Evolutionary conservation across 2,329 filamentous ascomycete species (phyloP).

Genomic region (Aspergillus amoenus): DNA sequence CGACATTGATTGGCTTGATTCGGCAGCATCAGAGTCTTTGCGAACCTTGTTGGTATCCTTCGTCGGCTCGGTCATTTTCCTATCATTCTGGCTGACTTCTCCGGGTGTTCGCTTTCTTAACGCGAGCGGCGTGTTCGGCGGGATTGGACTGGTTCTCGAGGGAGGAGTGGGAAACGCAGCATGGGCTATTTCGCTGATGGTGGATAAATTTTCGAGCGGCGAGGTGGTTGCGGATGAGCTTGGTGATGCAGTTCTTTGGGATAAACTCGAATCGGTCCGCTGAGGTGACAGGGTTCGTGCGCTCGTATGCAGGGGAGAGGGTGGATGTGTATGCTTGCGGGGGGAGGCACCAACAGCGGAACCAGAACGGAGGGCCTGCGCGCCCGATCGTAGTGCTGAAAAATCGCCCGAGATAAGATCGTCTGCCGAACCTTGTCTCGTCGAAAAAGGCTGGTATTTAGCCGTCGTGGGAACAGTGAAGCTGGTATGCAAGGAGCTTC

Average conservation of each 20-base stretch:
- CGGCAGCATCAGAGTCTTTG: constrained; percentile 27
- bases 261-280: constrained; percentile 22
- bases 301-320: constrained; percentile 33
- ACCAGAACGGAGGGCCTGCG: constrained; percentile 22
- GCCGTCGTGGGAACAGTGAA: constrained; percentile 7
- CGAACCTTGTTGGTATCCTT: constrained; percentile 25
- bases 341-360: constrained; percentile 20
- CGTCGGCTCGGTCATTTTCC: constrained; percentile 22
- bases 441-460: constrained; percentile 9
- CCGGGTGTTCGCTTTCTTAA: constrained; percentile 13
- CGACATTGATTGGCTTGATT: constrained; percentile 29
- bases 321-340: constrained; percentile 29
- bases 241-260: constrained; percentile 28
- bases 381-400: constrained; percentile 30
- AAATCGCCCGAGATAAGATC: constrained; percentile 39
- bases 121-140: constrained; percentile 16
- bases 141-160: constrained; percentile 21
- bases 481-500: constrained; percentile 16
- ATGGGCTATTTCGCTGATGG: constrained; percentile 27
- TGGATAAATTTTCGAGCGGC: constrained; percentile 23
- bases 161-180: constrained; percentile 30
- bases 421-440: constrained; percentile 19
- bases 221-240: constrained; percentile 24
- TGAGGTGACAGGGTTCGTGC: constrained; percentile 21
- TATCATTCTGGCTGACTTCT: constrained; percentile 24